Base-by-base conservation (phyloP, 176 grass and related monocot species). In the Sorghum bicolor region DNA sequence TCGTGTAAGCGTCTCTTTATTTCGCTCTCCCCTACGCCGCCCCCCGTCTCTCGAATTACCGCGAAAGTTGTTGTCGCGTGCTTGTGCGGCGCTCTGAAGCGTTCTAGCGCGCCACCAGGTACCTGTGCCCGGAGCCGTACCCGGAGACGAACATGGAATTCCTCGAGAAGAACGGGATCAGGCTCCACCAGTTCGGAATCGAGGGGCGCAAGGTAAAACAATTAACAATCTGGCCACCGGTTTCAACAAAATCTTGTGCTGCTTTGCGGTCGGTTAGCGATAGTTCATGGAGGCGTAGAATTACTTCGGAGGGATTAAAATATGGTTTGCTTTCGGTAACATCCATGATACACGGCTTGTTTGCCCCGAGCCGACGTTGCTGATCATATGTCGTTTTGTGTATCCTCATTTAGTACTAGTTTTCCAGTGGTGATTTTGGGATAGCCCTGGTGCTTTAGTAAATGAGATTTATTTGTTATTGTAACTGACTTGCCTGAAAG, bases 61-160 rank as follows among this genome's bases (percentile, higher is more conserved):
- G 58, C 44, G 12, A 10, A 50, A 71, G 5, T 70, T 77, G 5
- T 70, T 71, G 41, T 25, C 52, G 72, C 32, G 69, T 67, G 32
- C 28, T 61, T 37, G 65, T 37, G 80, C 76, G 88, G 64, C 57
- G 57, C 24, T 61, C 57, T 61, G 57, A 61, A 80, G 36, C 73
- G 82, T 58, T 74, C 63, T 48, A 29, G 62, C 55, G 69, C 41
- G 39, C 10, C 85, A 94, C 10, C 85, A 94, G 92, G 76, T 94
- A 91, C 67, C 79, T 94, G 37, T 94, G 88, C 80, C 88, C 92
- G 72, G 88, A 94, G 89, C 86, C 86, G 80, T 94, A 94, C 72
- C 83, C 92, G 75, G 89, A 86, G 80, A 36, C 40, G 12, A 94
- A 94, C 76, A 71, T 22, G 62, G 92, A 89, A 55, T 94, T 94